phyloP scores from a whole-genome alignment of 1,284 basidiomycete species.

The Volvariella volvacea region DNA sequence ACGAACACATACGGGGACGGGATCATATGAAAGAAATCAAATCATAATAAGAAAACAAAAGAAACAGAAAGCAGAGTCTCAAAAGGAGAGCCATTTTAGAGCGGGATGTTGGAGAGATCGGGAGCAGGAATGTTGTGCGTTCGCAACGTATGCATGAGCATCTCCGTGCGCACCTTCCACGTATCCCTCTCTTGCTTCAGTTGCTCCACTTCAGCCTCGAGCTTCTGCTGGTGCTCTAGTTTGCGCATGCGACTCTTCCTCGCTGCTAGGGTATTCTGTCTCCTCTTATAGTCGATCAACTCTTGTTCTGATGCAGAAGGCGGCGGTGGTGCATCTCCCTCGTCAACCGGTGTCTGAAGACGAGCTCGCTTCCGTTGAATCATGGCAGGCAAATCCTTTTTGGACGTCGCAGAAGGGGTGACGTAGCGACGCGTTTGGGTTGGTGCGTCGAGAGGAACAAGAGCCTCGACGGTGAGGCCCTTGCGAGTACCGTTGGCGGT shows the following conservation, averaged over 20 bases:
- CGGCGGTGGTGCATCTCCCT: slow-evolving; percentile 32
- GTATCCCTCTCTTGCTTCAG: slow-evolving; percentile 44
- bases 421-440: slow-evolving; percentile 52
- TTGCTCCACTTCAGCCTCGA: slow-evolving; percentile 47
- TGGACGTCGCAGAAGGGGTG: slow-evolving; percentile 50
- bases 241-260: slow-evolving; percentile 71
- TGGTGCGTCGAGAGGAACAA: slow-evolving; percentile 51
- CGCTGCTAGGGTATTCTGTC: slow-evolving; percentile 77
- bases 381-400: slow-evolving; percentile 46
- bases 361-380: slow-evolving; percentile 54
- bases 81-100: neutral
- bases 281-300: slow-evolving; percentile 70
- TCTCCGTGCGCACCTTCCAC: slow-evolving; percentile 50
- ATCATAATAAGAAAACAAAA: neutral
- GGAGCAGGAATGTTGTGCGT: slow-evolving; percentile 6
- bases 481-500: slow-evolving; percentile 45
- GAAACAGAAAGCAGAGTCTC: neutral
- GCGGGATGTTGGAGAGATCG: neutral
- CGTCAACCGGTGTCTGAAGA: slow-evolving; percentile 38
- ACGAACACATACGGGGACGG: too few relatives aligned
- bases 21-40: neutral
- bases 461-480: slow-evolving; percentile 40
- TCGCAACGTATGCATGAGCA: slow-evolving; percentile 35
- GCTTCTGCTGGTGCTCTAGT: slow-evolving; percentile 59
- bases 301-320: slow-evolving; percentile 44